A percentile compares a stretch with the other conserved stretches of the same genome.
These are phyloP conservation scores for Carex arenaria DNA, from an alignment of 202 grass and related monocot genomes.

Conservation along the genomic window DNA sequence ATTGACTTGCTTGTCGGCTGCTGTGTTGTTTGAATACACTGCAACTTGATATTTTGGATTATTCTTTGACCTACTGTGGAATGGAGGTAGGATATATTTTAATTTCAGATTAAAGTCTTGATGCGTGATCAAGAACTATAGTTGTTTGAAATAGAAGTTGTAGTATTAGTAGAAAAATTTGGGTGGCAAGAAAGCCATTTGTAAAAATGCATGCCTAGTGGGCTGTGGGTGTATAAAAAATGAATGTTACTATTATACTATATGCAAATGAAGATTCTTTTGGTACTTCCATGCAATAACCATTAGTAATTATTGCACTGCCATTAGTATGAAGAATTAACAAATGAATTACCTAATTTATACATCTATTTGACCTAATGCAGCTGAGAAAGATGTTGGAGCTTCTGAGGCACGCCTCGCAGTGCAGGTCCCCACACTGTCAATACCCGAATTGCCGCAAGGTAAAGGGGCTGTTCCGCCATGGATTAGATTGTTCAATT, in stretches of 20 bases:
- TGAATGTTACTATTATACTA: not conserved
- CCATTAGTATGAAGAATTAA: not conserved
- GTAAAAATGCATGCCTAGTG: not conserved
- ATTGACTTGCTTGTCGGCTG: not conserved
- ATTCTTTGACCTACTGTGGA: not conserved
- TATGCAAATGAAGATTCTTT: not conserved
- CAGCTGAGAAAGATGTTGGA: slow-evolving; percentile 99
- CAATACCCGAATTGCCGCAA: slow-evolving; percentile 95
- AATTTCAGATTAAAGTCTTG: not conserved
- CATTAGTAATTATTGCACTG: not conserved
- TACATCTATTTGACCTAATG: slow-evolving; percentile 32
- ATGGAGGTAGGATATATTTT: not conserved
- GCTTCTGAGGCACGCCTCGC: slow-evolving; percentile 85
- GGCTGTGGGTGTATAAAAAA: not conserved
- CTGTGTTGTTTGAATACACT: not conserved
- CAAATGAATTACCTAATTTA: not conserved
- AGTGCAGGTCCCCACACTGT: slow-evolving; percentile 80
- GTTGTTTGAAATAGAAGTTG: slow-evolving; percentile 1
- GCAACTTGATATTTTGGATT: not conserved
- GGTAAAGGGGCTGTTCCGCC: slow-evolving; percentile 94
- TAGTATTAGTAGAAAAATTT: not conserved
- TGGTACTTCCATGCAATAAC: not conserved
- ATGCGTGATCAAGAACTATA: not conserved
- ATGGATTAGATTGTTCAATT: slow-evolving; percentile 80
- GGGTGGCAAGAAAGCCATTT: not conserved